Base-by-base conservation (phyloP, 2,329 filamentous ascomycete genomes). In the Aspergillus sp. region DNA sequence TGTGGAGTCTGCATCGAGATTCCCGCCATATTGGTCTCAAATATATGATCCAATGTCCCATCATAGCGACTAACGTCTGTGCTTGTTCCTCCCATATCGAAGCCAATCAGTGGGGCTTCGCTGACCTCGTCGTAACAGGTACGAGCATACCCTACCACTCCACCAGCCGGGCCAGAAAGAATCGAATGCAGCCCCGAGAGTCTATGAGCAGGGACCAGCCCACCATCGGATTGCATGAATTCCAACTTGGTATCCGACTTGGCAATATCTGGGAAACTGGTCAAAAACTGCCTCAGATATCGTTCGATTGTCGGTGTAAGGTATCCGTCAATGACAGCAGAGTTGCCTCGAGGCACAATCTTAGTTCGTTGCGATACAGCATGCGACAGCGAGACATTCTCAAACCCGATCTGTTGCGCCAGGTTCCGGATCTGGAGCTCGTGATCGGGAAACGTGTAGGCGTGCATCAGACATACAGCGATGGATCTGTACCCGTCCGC, bases 11-110 rank as follows among this genome's bases (percentile, higher is more conserved):
- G 91, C 17, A 96, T 93, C 0, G 92, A 94, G 1, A 96, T 91
- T 15, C 92, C 92, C 0, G 92, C 92, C 1, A 90, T 96, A 0
- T 91, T 96, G 0, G 91, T 96, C 78, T 96, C 92, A 66, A 96
- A 96, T 1, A 96, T 91, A 69, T 96, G 92, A 68, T 96, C 92
- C 69, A 96, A 95, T 54, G 90, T 82, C 13, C 92, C 92, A 57
- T 89, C 90, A 69, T 94, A 96, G 57, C 93, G 83, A 42, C 90
- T 94, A 10, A 96, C 72, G 73, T 97, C 93, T 1, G 93, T 96
- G 63, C 89, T 92, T 0, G 92, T 97, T 8, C 92, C 92, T 41
- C 91, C 91, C 93, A 97, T 97, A 70, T 96, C 93, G 71, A 97
- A 96, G 0, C 93, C 93, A 68, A 96, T 95, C 5, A 96, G 90